Percentiles rank a stretch among this genome's conserved stretches.
phyloP scores from a whole-genome alignment of 768 basidiomycete species.

The Boletus barrowsii region DNA sequence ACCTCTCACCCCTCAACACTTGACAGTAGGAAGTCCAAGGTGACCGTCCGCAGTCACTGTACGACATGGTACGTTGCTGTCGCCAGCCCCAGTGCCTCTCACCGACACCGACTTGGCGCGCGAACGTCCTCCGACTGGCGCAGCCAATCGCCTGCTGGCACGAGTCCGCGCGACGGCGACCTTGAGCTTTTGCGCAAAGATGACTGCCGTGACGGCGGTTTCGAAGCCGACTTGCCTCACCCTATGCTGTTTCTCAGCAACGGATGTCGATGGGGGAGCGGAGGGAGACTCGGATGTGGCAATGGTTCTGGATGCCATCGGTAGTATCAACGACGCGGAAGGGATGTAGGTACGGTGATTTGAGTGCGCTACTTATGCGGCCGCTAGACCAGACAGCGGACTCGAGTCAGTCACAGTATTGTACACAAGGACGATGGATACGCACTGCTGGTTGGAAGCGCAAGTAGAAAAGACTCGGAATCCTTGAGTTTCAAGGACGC shows the following conservation, averaged over 20 bases:
- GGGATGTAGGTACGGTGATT: too few relatives aligned
- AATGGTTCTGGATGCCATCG: too few relatives aligned
- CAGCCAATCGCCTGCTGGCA: background rate
- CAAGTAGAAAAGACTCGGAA: background rate
- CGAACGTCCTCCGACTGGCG: background rate
- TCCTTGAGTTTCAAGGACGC: background rate
- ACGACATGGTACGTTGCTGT: background rate
- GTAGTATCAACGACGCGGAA: too few relatives aligned
- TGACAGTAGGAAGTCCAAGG: background rate
- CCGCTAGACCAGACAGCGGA: background rate
- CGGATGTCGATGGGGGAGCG: background rate
- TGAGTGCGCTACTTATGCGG: background rate
- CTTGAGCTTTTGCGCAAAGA: constrained; percentile 25
- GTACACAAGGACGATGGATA: background rate
- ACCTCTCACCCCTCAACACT: background rate
- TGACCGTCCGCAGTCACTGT: background rate
- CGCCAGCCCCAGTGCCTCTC: background rate
- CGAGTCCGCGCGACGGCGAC: constrained; percentile 12
- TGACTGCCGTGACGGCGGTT: constrained; percentile 20
- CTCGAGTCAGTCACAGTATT: background rate
- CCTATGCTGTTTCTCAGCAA: background rate
- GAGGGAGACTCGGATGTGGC: background rate
- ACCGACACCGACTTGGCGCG: constrained; percentile 8
- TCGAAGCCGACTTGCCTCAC: constrained; percentile 19
- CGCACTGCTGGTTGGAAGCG: constrained; percentile 4